phyloP scores from a whole-genome alignment of 495 filamentous ascomycete species.

The Xanthoparmelia taractica region DNA sequence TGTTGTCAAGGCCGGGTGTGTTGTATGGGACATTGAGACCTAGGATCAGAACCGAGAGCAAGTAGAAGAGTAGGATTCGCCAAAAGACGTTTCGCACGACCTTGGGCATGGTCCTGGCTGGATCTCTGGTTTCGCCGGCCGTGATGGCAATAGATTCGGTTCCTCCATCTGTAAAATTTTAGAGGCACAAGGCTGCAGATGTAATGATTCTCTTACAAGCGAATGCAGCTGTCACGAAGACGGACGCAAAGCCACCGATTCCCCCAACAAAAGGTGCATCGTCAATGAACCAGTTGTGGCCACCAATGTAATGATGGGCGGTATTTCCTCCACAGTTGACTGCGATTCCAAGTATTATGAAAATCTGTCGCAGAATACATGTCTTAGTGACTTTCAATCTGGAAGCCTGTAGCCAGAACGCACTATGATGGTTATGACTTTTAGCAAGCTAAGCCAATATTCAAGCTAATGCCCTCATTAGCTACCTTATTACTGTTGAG shows the following conservation, averaged over 20 bases:
- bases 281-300: conserved; percentile 38
- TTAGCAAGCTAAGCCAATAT: conserved; percentile 49
- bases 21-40: conserved; percentile 50
- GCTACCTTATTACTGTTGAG: background rate
- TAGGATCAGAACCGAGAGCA: conserved; percentile 43
- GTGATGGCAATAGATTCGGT: conserved; percentile 52
- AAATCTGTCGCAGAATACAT: conserved; percentile 34
- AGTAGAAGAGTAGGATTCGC: conserved; percentile 47
- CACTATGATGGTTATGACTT: conserved; percentile 49
- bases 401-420: conserved; percentile 19
- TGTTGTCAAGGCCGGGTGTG: conserved; percentile 37
- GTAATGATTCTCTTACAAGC: conserved; percentile 33
- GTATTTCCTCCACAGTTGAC: conserved; percentile 47
- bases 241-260: conserved; percentile 46
- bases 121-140: conserved; percentile 47
- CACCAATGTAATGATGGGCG: conserved; percentile 40
- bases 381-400: background rate
- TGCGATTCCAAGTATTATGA: conserved; percentile 45
- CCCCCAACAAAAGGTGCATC: conserved; percentile 48
- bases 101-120: conserved; percentile 40
- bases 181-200: conserved; percentile 5
- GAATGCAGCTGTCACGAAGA: conserved; percentile 48
- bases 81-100: conserved; percentile 48
- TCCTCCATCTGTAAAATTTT: conserved; percentile 37
- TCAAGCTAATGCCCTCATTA: conserved; percentile 36